Base-by-base conservation (phyloP, 805 yeast genomes). In the Helenozyma baotianmanensis region DNA sequence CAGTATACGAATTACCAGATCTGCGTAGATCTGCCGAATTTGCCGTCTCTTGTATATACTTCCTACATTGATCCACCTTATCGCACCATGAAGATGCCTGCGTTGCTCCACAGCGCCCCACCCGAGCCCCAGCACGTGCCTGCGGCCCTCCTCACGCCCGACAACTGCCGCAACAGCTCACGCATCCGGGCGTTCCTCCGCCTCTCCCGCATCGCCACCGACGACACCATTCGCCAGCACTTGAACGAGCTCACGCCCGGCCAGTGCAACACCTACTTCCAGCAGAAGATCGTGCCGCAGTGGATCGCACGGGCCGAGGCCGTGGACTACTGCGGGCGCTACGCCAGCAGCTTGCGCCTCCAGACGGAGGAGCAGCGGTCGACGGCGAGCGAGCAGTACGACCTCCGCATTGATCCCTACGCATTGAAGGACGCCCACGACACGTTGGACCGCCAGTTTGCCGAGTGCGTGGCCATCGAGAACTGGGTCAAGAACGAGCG, bases 331-430 rank as follows among this genome's bases (percentile, higher is more conserved):
- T 66, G 72, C 35, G 35, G 42, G 2, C 37, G 48, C 6, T 62
- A 57, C 31, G 54, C 66, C 4, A 26, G 24, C 6, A 27, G 30
- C 2, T 41, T 64, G 18, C 50, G 61, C n/a, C 27, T 37, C 11
- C 38, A 43, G n/a, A 32, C 35, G 5, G 26, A 27, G 19, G 12
- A 14, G 21, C 26, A 25, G 21, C 35, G n/a, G 31, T 24, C 21
- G 10, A 30, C 35, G 11, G 15, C 26, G 3, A 14, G 15, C 13
- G 37, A 43, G 4, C 38, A 44, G 12, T 54, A 50, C 27, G 64
- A 64, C 34, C 48, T 63, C 25, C 43, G 68, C 19, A 35, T 52
- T 2, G 68, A 66, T 37, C 72, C 72, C 0, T 66, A 66, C 29
- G 70, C 71, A 5, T 36, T 40, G 15, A 50, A 45, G 31, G 43